phyloP scores from a whole-genome alignment of 2,329 filamentous ascomycete species.

The Polychaeton citri region DNA sequence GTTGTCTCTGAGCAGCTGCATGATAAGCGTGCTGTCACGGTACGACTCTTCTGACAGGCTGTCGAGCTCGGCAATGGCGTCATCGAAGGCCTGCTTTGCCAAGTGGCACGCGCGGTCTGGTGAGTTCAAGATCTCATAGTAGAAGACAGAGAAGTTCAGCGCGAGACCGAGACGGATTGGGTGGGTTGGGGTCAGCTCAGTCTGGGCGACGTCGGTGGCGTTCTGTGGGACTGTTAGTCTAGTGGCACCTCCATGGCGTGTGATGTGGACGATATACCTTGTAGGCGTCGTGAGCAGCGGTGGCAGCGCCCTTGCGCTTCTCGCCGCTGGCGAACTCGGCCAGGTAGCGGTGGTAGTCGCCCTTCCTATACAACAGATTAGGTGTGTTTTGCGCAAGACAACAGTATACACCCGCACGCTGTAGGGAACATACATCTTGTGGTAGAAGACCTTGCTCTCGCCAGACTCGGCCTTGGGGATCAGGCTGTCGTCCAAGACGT shows the following conservation, averaged over 20 bases:
- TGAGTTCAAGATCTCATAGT: slow-evolving; percentile 98
- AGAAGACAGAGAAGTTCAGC: slow-evolving; percentile 98
- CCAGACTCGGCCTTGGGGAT: slow-evolving; percentile 93
- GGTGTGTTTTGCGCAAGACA: not conserved
- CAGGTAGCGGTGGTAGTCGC: slow-evolving; percentile 91
- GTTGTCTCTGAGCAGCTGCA: slow-evolving; percentile 98
- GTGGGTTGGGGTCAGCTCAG: slow-evolving; percentile 91
- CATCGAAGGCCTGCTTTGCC: slow-evolving; percentile 97
- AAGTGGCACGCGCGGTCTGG: slow-evolving; percentile 96
- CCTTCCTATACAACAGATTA: slow-evolving; percentile 54
- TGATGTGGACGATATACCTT: slow-evolving; percentile 51
- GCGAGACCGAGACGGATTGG: slow-evolving; percentile 95
- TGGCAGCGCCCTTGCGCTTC: slow-evolving; percentile 80
- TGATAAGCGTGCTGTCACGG: slow-evolving; percentile 97
- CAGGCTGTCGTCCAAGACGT: slow-evolving; percentile 82
- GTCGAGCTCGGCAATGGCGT: slow-evolving; percentile 97
- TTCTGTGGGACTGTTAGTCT: slow-evolving; percentile 44
- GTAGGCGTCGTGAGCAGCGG: slow-evolving; percentile 86
- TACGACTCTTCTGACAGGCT: slow-evolving; percentile 96
- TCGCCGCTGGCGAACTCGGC: slow-evolving; percentile 87
- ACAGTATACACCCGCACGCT: not conserved
- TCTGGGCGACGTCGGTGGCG: slow-evolving; percentile 96
- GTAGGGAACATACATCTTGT: slow-evolving; percentile 75
- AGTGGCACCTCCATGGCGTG: not conserved
- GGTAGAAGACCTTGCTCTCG: slow-evolving; percentile 99